Percentiles rank a stretch among this genome's conserved stretches.
Conservation (phyloP, 805 yeast species). For the Lachancea waltii region DNA sequence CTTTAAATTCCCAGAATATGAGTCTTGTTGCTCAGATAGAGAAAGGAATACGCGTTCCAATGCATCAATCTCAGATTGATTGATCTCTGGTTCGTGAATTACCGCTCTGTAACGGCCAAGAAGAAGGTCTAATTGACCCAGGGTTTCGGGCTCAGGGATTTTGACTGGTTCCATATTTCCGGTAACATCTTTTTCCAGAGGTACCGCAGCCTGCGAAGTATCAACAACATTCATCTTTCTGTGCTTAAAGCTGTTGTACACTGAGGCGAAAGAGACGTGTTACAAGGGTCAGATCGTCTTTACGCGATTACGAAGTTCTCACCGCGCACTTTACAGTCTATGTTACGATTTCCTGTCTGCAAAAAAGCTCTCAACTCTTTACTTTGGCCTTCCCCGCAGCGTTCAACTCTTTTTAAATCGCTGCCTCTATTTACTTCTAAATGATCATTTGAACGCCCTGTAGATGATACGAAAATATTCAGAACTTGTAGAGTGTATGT, state of each 20-base stretch:
- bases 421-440: not conserved
- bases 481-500: not conserved
- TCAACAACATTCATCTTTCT: constrained; percentile 4
- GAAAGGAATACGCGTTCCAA: constrained; percentile 37
- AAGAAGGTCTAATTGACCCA: constrained; percentile 27
- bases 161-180: not conserved
- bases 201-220: constrained; percentile 3
- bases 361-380: too few species aligned
- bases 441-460: not conserved
- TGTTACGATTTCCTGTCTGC: too few species aligned
- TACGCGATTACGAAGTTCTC: too few species aligned
- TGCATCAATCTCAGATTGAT: constrained; percentile 36
- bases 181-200: constrained; percentile 4
- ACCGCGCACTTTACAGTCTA: too few species aligned
- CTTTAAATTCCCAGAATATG: constrained; percentile 27
- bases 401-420: not conserved
- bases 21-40: constrained; percentile 38
- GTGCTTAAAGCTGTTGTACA: too few species aligned
- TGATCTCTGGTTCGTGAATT: constrained; percentile 21
- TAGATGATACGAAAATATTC: not conserved
- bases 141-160: constrained; percentile 26
- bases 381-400: not conserved
- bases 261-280: too few species aligned
- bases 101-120: constrained; percentile 30
- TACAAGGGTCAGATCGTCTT: too few species aligned